Percentiles rank a stretch among this genome's conserved stretches.
phyloP scores from a whole-genome alignment of 2,329 filamentous ascomycete species.

The Monilinia aucupariae region DNA sequence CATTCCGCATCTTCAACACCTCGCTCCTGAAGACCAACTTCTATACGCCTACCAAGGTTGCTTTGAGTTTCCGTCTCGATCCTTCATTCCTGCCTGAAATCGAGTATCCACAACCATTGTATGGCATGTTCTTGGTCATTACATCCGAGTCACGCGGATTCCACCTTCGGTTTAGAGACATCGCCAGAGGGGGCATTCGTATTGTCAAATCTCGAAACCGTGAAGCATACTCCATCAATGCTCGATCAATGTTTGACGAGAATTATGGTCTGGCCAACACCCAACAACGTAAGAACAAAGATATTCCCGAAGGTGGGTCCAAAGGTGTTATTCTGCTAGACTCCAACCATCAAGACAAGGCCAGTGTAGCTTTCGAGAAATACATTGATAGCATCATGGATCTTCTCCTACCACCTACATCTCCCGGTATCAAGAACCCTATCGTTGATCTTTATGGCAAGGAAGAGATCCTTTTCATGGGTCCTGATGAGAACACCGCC shows the following conservation, averaged over 20 bases:
- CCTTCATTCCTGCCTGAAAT: slow-evolving; percentile 81
- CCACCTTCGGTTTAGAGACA: slow-evolving; percentile 95
- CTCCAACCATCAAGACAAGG: slow-evolving; percentile 88
- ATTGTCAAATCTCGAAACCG: slow-evolving; percentile 98
- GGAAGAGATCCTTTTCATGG: slow-evolving; percentile 97
- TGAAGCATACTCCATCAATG: slow-evolving; percentile 94
- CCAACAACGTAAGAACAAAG: slow-evolving; percentile 99
- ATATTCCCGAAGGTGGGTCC: slow-evolving; percentile 95
- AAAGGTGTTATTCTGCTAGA: slow-evolving; percentile 97
- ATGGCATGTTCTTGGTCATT: slow-evolving; percentile 98
- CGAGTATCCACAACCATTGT: slow-evolving; percentile 89
- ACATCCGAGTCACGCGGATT: slow-evolving; percentile 95
- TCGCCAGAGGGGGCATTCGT: slow-evolving; percentile 92
- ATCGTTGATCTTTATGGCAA: slow-evolving; percentile 94
- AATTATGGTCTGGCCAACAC: slow-evolving; percentile 98
- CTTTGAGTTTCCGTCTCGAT: slow-evolving; percentile 90
- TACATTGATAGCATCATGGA: slow-evolving; percentile 99
- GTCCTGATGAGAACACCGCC: slow-evolving; percentile 97
- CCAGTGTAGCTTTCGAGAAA: slow-evolving; percentile 91
- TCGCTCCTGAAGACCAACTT: slow-evolving; percentile 93
- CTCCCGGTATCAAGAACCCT: slow-evolving; percentile 97
- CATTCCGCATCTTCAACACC: slow-evolving; percentile 93
- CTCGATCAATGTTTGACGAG: slow-evolving; percentile 92
- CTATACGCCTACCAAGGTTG: slow-evolving; percentile 93
- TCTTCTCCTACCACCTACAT: slow-evolving; percentile 79